Percentiles rank a stretch among this genome's conserved stretches.
These are phyloP conservation scores for Xylaria acuta DNA, from an alignment of 495 filamentous ascomycete genomes.

Conservation along the genomic window DNA sequence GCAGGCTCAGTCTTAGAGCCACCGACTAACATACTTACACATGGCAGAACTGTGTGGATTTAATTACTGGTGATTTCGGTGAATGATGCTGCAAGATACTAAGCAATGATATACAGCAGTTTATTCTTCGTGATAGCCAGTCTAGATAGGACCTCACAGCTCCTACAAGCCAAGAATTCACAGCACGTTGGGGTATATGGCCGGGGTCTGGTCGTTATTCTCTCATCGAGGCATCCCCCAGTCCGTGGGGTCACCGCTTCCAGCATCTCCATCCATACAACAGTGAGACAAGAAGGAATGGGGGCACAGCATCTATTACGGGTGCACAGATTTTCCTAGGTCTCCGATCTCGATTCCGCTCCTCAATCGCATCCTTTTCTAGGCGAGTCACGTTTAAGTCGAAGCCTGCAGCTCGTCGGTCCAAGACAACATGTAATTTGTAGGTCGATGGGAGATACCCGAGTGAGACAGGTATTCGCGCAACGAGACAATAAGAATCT, in stretches of 20 bases:
- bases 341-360: not conserved
- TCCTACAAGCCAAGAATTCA: not conserved
- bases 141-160: not conserved
- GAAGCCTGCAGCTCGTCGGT: slow-evolving; percentile 3
- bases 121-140: not conserved
- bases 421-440: not conserved
- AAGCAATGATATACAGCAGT: not conserved
- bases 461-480: slow-evolving; percentile 6
- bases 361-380: not conserved
- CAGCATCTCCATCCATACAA: slow-evolving; percentile 7
- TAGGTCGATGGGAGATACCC: not conserved
- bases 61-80: not conserved
- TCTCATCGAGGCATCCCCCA: not conserved
- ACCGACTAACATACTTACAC: not conserved
- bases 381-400: not conserved
- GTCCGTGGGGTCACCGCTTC: slow-evolving; percentile 1
- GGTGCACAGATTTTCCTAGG: not conserved
- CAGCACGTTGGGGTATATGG: not conserved
- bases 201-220: not conserved
- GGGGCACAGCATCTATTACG: slow-evolving; percentile 8
- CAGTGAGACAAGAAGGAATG: slow-evolving; percentile 22
- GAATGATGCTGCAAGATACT: not conserved
- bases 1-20: not conserved
- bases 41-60: not conserved
- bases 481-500: slow-evolving; percentile 1